Evolutionary conservation across 2,329 filamentous ascomycete genomes (phyloP), one percentile per base, ranked within the genome.

Genomic region (Alternaria viburni): DNA sequence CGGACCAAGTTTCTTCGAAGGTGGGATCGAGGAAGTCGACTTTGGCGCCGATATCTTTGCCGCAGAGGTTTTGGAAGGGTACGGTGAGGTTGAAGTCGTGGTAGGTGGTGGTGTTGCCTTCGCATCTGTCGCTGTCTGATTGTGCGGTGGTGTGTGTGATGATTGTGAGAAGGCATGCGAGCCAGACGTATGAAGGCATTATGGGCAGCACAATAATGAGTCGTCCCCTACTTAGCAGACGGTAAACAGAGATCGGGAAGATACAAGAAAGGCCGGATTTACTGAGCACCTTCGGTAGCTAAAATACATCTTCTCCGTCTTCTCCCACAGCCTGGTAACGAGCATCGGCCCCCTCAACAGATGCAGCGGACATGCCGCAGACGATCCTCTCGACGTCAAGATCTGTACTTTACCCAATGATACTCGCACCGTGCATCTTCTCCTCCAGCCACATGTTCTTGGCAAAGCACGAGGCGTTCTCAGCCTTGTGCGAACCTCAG

Each of bases 21-120:
- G 55, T 58, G 6, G 59, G 54, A 21, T 54, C 46, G 6, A 41
- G 19, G 47, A 56, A 66, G 54, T 66, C 64, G 17, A 61, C 57
- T n/a, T 13, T 5, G 25, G 64, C 64, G n/a, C 45, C 28, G 3
- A 64, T 66, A 49, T 66, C 64, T 50, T 46, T 64, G 10, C 57
- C 64, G 32, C 64, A 66, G 26, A 66, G 64, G 11, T 66, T 66
- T 12, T 64, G 41, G 26, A 66, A 66, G 4, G 56, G 45, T 3
- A 66, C 47, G 6, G 57, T 36, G 3, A 50, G 15, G 4, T 17
- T 17, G 26, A 28, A 13, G n/a, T 30, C 25, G 8, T 50, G 26
- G 25, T 50, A 50, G 25, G 25, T 50, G 25, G 25, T 50, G 7
- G 5, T 30, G n/a, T 30, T 50, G 10, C 25, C 47, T 30, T 26